Conservation (phyloP, 2,329 filamentous ascomycete genomes). For the Stachybotrys echinatus region DNA sequence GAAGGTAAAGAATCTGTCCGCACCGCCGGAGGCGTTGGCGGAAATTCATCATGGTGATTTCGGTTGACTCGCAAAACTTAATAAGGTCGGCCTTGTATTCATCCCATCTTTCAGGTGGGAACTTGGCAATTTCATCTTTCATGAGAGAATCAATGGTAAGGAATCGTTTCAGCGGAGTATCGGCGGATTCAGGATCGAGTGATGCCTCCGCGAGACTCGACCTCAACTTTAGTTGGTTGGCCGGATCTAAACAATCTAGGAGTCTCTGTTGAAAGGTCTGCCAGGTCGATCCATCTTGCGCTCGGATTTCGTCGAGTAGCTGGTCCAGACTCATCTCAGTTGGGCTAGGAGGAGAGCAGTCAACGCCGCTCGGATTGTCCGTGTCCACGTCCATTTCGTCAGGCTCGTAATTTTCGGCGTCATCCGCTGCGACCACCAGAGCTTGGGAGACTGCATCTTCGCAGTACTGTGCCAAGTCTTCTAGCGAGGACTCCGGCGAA, state of each 20-base stretch:
- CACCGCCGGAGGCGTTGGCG: slow-evolving; percentile 14
- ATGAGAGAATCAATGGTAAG: slow-evolving; percentile 5
- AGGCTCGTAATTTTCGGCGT: not conserved
- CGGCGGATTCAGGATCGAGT: not conserved
- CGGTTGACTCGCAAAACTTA: slow-evolving; percentile 7
- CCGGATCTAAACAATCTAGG: not conserved
- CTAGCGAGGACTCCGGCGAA: no score
- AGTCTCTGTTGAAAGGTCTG: not conserved
- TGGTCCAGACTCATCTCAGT: not conserved
- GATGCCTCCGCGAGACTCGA: not conserved
- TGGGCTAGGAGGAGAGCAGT: not conserved
- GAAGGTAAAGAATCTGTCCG: slow-evolving; percentile 16
- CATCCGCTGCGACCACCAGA: no score
- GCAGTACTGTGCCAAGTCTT: no score
- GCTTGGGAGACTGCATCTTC: no score
- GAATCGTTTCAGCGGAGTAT: slow-evolving; percentile 1
- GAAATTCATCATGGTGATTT: slow-evolving; percentile 10
- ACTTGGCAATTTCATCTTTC: slow-evolving; percentile 5
- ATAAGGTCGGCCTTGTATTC: slow-evolving; percentile 16
- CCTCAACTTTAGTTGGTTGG: slow-evolving; percentile 1
- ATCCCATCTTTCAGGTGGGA: slow-evolving; percentile 14
- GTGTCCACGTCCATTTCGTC: not conserved
- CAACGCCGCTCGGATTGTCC: not conserved
- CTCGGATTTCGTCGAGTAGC: not conserved
- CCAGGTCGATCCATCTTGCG: not conserved